phyloP scores from a whole-genome alignment of 2,329 filamentous ascomycete genomes.

The Fusarium poae region DNA sequence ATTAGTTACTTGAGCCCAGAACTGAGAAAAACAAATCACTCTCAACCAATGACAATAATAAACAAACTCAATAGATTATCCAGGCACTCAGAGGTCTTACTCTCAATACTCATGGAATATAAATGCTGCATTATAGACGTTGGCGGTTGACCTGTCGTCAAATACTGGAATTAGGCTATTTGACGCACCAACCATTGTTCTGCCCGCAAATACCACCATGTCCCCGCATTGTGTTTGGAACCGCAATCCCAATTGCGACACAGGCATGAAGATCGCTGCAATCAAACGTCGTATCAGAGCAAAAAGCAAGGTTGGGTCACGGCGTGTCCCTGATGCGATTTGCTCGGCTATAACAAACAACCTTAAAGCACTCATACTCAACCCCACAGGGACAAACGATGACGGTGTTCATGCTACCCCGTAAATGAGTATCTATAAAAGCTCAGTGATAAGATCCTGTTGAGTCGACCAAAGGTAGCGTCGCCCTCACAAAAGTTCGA shows the following conservation, averaged over 20 bases:
- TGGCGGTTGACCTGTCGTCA: too few species aligned
- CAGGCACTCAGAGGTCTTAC: too few species aligned
- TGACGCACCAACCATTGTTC: background rate
- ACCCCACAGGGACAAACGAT: background rate
- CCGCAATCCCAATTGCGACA: background rate
- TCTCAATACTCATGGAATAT: too few species aligned
- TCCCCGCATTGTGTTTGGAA: background rate
- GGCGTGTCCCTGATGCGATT: background rate
- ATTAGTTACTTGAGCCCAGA: too few species aligned
- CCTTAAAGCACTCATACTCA: background rate
- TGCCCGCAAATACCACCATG: background rate
- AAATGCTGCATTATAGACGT: too few species aligned
- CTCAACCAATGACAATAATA: too few species aligned
- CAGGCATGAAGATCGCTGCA: conserved; percentile 6
- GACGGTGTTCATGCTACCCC: too few species aligned
- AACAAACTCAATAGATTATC: too few species aligned
- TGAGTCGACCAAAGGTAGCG: accelerated
- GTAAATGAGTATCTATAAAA: background rate
- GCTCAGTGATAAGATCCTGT: accelerated
- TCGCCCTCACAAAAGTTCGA: accelerated
- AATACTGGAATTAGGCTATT: background rate
- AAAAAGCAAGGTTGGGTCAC: background rate
- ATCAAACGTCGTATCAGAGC: background rate
- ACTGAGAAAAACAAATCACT: too few species aligned
- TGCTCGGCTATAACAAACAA: background rate